phyloP scores from a whole-genome alignment of 1,284 basidiomycete species.

The Heterobasidion annosum region DNA sequence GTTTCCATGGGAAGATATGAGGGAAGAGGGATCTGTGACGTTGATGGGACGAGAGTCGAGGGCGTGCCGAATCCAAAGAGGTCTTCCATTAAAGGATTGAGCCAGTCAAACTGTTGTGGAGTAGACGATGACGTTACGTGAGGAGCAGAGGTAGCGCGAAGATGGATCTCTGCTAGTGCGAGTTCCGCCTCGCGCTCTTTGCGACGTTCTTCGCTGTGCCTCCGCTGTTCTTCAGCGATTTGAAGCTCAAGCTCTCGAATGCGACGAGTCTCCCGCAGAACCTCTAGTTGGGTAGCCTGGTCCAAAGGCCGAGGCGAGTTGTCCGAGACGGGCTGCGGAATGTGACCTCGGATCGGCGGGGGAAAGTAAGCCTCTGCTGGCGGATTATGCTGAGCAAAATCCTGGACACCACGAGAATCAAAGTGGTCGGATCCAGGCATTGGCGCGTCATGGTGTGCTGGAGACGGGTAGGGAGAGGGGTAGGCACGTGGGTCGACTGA shows the following conservation, averaged over 20 bases:
- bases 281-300: neutral
- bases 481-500: neutral
- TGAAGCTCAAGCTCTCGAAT: slow-evolving; percentile 1
- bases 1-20: neutral
- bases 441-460: neutral
- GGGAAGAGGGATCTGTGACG: neutral
- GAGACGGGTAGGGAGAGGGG: neutral
- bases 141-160: neutral
- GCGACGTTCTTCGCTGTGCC: neutral
- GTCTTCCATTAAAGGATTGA: neutral
- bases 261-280: slow-evolving; percentile 2
- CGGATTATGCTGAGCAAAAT: neutral
- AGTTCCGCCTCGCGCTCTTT: slow-evolving; percentile 1
- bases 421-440: neutral
- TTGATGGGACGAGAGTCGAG: neutral
- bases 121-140: neutral
- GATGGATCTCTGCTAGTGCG: neutral
- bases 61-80: neutral
- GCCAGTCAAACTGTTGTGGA: neutral
- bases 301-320: neutral
- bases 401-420: neutral
- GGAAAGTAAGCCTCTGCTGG: neutral
- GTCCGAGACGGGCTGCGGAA: neutral
- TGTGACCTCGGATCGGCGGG: neutral
- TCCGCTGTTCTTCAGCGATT: slow-evolving; percentile 1